These are phyloP conservation scores for Flueggea neowawraea DNA, from an alignment of 441 rosid species.

Conservation along the genomic window DNA sequence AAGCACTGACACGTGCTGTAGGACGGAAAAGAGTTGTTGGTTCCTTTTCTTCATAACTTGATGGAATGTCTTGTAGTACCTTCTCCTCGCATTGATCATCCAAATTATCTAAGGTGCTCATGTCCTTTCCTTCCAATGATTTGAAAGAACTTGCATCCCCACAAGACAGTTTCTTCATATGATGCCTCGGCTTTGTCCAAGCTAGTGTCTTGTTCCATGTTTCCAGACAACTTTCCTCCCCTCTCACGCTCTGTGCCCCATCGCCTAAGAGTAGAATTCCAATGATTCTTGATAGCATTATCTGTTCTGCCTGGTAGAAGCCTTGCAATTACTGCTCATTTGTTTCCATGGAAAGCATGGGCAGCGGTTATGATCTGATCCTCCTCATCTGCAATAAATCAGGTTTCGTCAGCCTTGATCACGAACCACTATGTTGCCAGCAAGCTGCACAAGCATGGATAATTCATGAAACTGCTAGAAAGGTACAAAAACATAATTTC, in stretches of 20 bases:
- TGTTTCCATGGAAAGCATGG: constrained; percentile 56
- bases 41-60: constrained; percentile 33
- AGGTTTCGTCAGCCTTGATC: constrained; percentile 6
- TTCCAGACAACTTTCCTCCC: constrained; percentile 24
- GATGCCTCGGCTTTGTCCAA: constrained; percentile 54
- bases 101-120: constrained; percentile 37
- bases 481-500: neutral
- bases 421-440: constrained; percentile 7
- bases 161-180: constrained; percentile 78
- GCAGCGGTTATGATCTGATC: constrained; percentile 59
- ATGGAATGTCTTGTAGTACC: constrained; percentile 23
- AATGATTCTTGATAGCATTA: constrained; percentile 68
- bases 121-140: constrained; percentile 56
- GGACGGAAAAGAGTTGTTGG: constrained; percentile 63
- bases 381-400: constrained; percentile 57
- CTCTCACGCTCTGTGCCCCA: constrained; percentile 34
- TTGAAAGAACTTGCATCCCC: constrained; percentile 54
- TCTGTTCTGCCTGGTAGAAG: constrained; percentile 68
- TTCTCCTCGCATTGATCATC: constrained; percentile 40
- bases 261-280: constrained; percentile 62
- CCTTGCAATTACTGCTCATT: constrained; percentile 69
- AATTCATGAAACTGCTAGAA: neutral
- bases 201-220: constrained; percentile 37
- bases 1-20: constrained; percentile 63
- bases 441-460: neutral